These are phyloP conservation scores for Raddia guianensis DNA, from an alignment of 176 grass and related monocot genomes.

Conservation along the genomic window DNA sequence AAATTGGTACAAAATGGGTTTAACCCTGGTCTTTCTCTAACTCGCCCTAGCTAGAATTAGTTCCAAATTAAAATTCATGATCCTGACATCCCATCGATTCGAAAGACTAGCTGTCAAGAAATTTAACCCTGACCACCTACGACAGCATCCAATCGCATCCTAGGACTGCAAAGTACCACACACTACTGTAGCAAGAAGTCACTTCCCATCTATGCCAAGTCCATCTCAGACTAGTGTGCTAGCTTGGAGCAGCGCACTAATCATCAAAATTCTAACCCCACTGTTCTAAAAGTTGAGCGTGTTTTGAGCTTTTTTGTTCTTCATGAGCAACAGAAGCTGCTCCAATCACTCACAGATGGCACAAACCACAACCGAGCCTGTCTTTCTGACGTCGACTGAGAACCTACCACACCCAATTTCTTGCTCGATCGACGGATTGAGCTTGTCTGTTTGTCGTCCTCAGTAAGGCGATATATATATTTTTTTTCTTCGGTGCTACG, in stretches of 20 bases:
- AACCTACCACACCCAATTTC: not conserved
- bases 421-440: too few relatives aligned
- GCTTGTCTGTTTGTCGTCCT: not conserved
- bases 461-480: not conserved
- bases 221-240: not conserved
- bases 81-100: not conserved
- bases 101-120: constrained; percentile 9
- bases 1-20: too few relatives aligned
- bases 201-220: constrained; percentile 17
- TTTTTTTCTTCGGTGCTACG: not conserved
- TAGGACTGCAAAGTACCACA: not conserved
- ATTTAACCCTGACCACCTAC: not conserved
- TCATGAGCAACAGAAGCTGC: not conserved
- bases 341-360: not conserved
- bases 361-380: not conserved
- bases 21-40: too few relatives aligned
- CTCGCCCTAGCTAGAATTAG: not conserved
- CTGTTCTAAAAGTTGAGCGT: not conserved
- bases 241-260: not conserved
- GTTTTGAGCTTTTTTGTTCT: not conserved
- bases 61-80: not conserved
- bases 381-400: constrained; percentile 2
- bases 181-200: not conserved
- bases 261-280: not conserved
- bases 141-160: not conserved